These are phyloP conservation scores for Lachancea dasiensis DNA, from an alignment of 805 yeast genomes.

Conservation along the genomic window DNA sequence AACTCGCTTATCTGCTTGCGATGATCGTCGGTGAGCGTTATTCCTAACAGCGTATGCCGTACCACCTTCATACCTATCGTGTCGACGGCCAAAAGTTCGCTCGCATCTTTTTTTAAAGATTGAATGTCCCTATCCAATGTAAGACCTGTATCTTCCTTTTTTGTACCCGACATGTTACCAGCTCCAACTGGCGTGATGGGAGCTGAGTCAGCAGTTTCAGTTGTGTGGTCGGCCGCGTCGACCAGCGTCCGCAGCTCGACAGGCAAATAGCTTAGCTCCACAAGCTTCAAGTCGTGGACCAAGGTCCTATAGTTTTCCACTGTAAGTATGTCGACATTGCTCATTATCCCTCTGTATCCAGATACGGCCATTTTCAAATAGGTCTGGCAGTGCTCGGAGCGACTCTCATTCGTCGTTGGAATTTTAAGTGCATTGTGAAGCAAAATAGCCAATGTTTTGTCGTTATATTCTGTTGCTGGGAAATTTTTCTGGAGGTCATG, in stretches of 20 bases:
- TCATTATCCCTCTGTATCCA: slow-evolving; percentile 18
- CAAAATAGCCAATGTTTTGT: slow-evolving; percentile 55
- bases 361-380: slow-evolving; percentile 20
- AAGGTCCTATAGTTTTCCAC: slow-evolving; percentile 34
- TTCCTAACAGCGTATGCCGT: slow-evolving; percentile 62
- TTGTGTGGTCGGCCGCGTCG: slow-evolving; percentile 5
- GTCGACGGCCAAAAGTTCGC: slow-evolving; percentile 56
- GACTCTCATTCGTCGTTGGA: slow-evolving; percentile 9
- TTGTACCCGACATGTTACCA: not conserved
- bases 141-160: slow-evolving; percentile 14
- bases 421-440: slow-evolving; percentile 39
- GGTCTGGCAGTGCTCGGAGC: slow-evolving; percentile 12
- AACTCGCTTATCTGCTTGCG: slow-evolving; percentile 30
- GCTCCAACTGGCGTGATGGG: not conserved
- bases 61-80: slow-evolving; percentile 75
- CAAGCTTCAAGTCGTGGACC: slow-evolving; percentile 28
- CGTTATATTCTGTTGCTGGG: slow-evolving; percentile 39
- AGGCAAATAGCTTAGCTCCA: slow-evolving; percentile 29
- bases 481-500: slow-evolving; percentile 38
- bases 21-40: slow-evolving; percentile 32
- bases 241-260: slow-evolving; percentile 18
- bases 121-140: slow-evolving; percentile 29
- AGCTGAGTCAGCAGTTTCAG: not conserved
- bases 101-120: slow-evolving; percentile 49
- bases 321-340: slow-evolving; percentile 25